Conservation (phyloP, 768 basidiomycete species). For the Panaeolus cyanescens region DNA sequence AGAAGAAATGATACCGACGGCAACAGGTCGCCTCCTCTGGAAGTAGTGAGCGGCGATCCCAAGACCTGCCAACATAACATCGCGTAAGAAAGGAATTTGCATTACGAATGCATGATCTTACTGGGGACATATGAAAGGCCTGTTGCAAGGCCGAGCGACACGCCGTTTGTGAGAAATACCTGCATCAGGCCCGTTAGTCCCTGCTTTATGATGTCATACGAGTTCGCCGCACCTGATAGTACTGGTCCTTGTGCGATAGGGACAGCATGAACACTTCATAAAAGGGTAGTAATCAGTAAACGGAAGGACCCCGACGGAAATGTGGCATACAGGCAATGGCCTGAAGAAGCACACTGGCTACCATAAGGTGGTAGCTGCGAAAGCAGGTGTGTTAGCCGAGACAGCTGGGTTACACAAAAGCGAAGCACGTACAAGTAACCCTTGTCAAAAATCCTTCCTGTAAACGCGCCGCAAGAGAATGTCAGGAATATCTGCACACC, state of each 20-base stretch:
- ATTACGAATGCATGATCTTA: constrained; percentile 6
- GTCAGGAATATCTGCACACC: constrained; percentile 52
- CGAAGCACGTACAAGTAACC: constrained; percentile 46
- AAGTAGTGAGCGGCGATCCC: constrained; percentile 58
- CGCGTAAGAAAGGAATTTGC: background rate
- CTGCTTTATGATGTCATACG: background rate
- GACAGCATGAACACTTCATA: constrained; percentile 35
- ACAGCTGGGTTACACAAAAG: background rate
- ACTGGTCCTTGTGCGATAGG: constrained; percentile 30
- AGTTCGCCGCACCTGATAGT: constrained; percentile 31
- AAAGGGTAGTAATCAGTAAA: background rate
- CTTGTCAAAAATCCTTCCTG: constrained; percentile 50
- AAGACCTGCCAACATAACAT: constrained; percentile 27
- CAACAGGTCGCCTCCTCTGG: constrained; percentile 43
- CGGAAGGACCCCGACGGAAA: background rate
- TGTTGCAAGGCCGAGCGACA: constrained; percentile 47
- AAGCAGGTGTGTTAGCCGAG: background rate
- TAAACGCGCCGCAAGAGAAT: constrained; percentile 45
- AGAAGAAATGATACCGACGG: constrained; percentile 48
- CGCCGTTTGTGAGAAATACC: constrained; percentile 55
- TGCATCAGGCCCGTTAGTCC: constrained; percentile 15
- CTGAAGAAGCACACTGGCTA: constrained; percentile 19
- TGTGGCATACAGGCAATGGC: constrained; percentile 26
- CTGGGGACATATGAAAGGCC: constrained; percentile 49
- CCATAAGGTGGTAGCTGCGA: constrained; percentile 23